These are phyloP conservation scores for Persicaria maculosa DNA, from an alignment of 148 eudicot genomes.

Conservation along the genomic window DNA sequence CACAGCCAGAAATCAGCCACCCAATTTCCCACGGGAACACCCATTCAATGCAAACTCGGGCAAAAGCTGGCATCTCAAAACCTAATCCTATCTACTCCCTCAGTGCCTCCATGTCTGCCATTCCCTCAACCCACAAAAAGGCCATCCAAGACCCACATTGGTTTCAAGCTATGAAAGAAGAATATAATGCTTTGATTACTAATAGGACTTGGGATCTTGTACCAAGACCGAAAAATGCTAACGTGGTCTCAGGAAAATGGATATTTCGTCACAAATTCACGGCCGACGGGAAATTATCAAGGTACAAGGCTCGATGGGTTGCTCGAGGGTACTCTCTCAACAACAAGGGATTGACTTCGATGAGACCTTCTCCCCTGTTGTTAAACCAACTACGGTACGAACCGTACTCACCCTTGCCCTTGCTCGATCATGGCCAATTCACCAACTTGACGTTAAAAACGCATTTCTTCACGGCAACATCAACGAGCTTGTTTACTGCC, in stretches of 20 bases:
- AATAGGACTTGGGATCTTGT: not conserved
- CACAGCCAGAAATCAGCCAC: not conserved
- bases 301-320: not conserved
- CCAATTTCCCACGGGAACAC: not conserved
- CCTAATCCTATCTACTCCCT: not conserved
- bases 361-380: not conserved
- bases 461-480: not conserved
- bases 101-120: not conserved
- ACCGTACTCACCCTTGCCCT: not conserved
- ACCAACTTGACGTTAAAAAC: not conserved
- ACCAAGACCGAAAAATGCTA: not conserved
- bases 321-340: not conserved
- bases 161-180: not conserved
- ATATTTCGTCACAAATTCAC: too few relatives aligned
- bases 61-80: not conserved
- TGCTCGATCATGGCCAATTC: not conserved
- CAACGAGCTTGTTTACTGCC: not conserved
- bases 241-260: not conserved
- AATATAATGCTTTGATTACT: not conserved
- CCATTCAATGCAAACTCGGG: not conserved
- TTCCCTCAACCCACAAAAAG: not conserved
- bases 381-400: not conserved
- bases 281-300: not conserved
- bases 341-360: not conserved
- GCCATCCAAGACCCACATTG: not conserved